phyloP scores from a whole-genome alignment of 169 alveolate genomes.

The Plasmodium relictum region DNA sequence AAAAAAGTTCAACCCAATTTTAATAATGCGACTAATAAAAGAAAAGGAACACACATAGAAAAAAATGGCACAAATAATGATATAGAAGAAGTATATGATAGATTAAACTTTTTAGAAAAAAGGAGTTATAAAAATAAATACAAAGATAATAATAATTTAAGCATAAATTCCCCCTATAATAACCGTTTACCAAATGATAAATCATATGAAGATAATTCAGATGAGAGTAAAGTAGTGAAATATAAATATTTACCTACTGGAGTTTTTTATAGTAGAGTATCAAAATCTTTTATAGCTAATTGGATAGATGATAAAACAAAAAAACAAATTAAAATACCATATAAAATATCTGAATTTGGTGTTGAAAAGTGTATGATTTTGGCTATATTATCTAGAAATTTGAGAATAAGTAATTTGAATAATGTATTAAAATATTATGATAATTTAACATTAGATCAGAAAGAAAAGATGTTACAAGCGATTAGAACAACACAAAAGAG shows the following conservation, averaged over 20 bases:
- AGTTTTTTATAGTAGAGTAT: slow-evolving; percentile 69
- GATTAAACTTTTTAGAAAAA: slow-evolving; percentile 55
- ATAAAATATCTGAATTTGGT: slow-evolving; percentile 72
- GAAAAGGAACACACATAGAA: not conserved
- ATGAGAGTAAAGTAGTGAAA: slow-evolving; percentile 32
- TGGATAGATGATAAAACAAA: slow-evolving; percentile 74
- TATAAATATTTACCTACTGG: slow-evolving; percentile 73
- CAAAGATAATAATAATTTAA: not conserved
- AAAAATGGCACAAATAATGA: slow-evolving; percentile 4
- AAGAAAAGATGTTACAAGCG: slow-evolving; percentile 56
- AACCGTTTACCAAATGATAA: not conserved
- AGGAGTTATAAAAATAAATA: slow-evolving; percentile 56
- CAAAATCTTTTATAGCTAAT: slow-evolving; percentile 69
- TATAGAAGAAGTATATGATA: slow-evolving; percentile 36
- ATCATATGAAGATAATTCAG: slow-evolving; percentile 17
- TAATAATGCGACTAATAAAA: not conserved
- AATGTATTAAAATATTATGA: slow-evolving; percentile 47
- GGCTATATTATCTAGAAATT: slow-evolving; percentile 67
- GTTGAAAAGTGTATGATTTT: slow-evolving; percentile 73
- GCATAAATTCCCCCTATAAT: not conserved
- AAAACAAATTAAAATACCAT: slow-evolving; percentile 73
- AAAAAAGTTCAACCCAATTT: not conserved
- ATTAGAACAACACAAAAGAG: slow-evolving; percentile 65
- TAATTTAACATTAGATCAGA: slow-evolving; percentile 35
- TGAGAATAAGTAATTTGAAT: slow-evolving; percentile 38